Evolutionary conservation across 176 grass and related monocot genomes (phyloP).

Genomic region (Rhipidocladum racemiflorum): DNA sequence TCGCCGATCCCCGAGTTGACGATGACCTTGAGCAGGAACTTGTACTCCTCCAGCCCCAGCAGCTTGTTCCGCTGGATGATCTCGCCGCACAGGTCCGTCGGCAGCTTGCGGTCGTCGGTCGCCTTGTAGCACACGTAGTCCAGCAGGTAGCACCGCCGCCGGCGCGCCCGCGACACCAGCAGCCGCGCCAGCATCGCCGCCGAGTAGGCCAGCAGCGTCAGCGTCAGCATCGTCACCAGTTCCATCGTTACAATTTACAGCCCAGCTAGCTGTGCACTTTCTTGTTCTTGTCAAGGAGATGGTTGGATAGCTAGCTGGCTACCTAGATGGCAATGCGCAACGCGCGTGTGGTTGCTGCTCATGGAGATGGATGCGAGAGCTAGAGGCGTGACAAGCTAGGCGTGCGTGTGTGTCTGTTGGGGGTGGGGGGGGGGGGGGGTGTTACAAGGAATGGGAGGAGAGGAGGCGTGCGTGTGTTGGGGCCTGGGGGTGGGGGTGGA

Average conservation of each 20-base stretch:
- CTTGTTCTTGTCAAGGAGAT: neutral
- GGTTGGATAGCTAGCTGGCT: neutral
- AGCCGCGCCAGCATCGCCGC: slow-evolving; percentile 26
- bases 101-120: slow-evolving; percentile 82
- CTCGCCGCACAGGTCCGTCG: slow-evolving; percentile 78
- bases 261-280: neutral
- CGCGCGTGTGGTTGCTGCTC: slow-evolving; percentile 10
- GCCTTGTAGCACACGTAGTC: slow-evolving; percentile 93
- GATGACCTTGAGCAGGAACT: slow-evolving; percentile 97
- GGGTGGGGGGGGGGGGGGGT: neutral
- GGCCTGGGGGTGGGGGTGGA: too few species aligned
- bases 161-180: slow-evolving; percentile 29
- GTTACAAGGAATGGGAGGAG: too few species aligned
- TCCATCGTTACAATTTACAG: slow-evolving; percentile 31
- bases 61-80: slow-evolving; percentile 80
- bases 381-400: neutral
- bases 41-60: slow-evolving; percentile 86
- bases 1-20: slow-evolving; percentile 93
- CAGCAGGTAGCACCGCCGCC: slow-evolving; percentile 69
- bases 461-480: too few species aligned
- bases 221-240: slow-evolving; percentile 36
- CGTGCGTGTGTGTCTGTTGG: neutral
- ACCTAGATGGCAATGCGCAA: slow-evolving; percentile 6
- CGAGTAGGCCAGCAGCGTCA: slow-evolving; percentile 48
- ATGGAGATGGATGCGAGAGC: slow-evolving; percentile 26